phyloP scores from a whole-genome alignment of 2,329 filamentous ascomycete genomes.

The Colletotrichum tropicale region DNA sequence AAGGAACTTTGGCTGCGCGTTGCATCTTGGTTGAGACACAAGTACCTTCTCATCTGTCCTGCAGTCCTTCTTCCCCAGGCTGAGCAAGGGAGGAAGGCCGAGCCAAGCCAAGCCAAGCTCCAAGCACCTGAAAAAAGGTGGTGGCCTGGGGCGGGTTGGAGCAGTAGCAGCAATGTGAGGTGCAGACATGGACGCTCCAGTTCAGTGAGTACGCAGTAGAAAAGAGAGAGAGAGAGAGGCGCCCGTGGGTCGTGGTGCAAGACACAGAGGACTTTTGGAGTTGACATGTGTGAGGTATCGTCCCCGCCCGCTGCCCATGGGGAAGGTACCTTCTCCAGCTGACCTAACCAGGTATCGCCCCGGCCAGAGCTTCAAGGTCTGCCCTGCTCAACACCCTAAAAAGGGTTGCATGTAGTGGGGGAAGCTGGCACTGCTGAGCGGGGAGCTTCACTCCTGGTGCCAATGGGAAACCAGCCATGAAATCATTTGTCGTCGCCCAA shows the following conservation, averaged over 20 bases:
- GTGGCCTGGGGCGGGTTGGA: neutral
- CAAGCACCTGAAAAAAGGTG: neutral
- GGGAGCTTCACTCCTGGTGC: constrained; percentile 4
- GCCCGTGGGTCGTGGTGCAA: neutral
- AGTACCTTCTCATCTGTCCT: neutral
- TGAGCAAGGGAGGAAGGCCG: neutral
- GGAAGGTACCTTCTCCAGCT: neutral
- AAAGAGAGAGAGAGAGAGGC: neutral
- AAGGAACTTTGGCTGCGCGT: neutral
- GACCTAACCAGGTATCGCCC: neutral
- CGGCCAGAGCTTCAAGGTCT: constrained; percentile 3
- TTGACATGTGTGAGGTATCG: constrained; percentile 18
- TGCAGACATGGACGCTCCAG: neutral
- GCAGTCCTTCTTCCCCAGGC: neutral
- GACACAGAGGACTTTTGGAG: neutral
- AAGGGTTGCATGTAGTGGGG: constrained; percentile 17
- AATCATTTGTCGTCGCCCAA: constrained; percentile 7
- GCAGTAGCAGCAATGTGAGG: neutral
- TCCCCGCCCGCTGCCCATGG: too few relatives aligned
- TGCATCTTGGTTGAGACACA: neutral
- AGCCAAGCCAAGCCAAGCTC: neutral
- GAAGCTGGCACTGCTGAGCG: neutral
- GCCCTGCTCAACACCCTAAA: constrained; percentile 3
- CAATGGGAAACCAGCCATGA: constrained; percentile 7
- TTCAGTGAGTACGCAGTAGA: neutral